These are phyloP conservation scores for Hemileccinum rubropunctum DNA, from an alignment of 768 basidiomycete genomes.

Conservation along the genomic window DNA sequence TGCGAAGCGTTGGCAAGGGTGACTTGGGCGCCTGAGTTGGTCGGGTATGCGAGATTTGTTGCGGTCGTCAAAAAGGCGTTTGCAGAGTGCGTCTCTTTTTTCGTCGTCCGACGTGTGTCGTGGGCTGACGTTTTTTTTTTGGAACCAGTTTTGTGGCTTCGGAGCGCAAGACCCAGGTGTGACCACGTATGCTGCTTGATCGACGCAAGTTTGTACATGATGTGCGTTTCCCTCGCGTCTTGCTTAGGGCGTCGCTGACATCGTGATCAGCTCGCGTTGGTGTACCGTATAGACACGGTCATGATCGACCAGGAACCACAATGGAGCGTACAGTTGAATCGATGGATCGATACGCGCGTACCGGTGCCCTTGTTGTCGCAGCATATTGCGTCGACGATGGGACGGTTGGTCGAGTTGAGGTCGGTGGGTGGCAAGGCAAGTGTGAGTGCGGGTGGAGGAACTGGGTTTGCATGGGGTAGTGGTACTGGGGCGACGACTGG, in stretches of 20 bases:
- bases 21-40: constrained; percentile 61
- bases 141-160: constrained; percentile 56
- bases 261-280: constrained; percentile 42
- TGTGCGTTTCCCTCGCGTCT: constrained; percentile 38
- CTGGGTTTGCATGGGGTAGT: not conserved
- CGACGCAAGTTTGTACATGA: constrained; percentile 83
- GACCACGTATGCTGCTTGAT: constrained; percentile 88
- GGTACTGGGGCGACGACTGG: not conserved
- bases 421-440: constrained; percentile 15
- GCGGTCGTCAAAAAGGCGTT: constrained; percentile 77
- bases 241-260: not conserved
- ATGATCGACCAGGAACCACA: constrained; percentile 92
- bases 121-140: too few species aligned
- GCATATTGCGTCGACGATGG: constrained; percentile 40
- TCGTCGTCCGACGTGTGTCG: too few species aligned
- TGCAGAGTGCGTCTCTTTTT: constrained; percentile 60
- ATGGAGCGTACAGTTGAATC: constrained; percentile 79
- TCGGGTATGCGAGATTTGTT: constrained; percentile 68
- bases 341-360: too few species aligned
- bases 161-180: constrained; percentile 63
- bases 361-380: constrained; percentile 69
- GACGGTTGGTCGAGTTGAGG: constrained; percentile 63
- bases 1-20: constrained; percentile 40
- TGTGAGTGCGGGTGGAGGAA: not conserved
- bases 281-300: constrained; percentile 81